phyloP scores from a whole-genome alignment of 1,284 basidiomycete species.

The Puccinia polysora region DNA sequence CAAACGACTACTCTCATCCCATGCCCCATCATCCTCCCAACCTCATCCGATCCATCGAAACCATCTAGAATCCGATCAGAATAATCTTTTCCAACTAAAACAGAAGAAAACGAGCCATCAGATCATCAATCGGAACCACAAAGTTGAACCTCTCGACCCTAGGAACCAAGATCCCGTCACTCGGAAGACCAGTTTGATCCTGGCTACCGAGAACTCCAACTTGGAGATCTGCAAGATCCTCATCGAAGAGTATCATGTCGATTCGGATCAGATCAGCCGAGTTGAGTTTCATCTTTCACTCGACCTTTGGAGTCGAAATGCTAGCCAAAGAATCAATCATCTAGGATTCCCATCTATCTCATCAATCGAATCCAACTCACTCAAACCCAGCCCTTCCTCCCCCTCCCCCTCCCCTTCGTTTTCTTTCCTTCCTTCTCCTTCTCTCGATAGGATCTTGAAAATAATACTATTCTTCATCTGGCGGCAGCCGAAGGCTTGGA shows the following conservation, averaged over 20 bases:
- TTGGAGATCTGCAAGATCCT: slow-evolving; percentile 26
- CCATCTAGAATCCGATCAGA: no score
- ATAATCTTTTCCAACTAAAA: not conserved
- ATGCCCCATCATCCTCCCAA: no score
- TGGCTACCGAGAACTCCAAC: slow-evolving; percentile 10
- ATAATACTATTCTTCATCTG: slow-evolving; percentile 36
- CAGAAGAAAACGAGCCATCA: not conserved
- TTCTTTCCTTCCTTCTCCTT: not conserved
- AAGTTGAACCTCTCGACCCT: slow-evolving; percentile 20
- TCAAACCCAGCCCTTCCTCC: not conserved
- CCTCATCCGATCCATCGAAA: no score
- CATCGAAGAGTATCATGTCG: slow-evolving; percentile 27
- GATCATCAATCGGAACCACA: no score
- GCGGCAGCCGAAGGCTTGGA: slow-evolving; percentile 10
- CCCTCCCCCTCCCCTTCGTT: not conserved
- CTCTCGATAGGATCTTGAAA: slow-evolving; percentile 22
- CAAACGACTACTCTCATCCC: slow-evolving; percentile 18
- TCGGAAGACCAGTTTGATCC: slow-evolving; percentile 26
- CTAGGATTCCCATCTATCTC: no score
- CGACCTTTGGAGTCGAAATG: no score
- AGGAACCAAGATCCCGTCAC: slow-evolving; percentile 25
- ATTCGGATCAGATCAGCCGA: slow-evolving; percentile 12
- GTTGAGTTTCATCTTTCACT: not conserved
- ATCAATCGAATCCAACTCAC: not conserved
- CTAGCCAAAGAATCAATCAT: no score